These are phyloP conservation scores for Pilasporangium apinafurcum DNA, from an alignment of 352 stramenopile genomes.

Conservation along the genomic window DNA sequence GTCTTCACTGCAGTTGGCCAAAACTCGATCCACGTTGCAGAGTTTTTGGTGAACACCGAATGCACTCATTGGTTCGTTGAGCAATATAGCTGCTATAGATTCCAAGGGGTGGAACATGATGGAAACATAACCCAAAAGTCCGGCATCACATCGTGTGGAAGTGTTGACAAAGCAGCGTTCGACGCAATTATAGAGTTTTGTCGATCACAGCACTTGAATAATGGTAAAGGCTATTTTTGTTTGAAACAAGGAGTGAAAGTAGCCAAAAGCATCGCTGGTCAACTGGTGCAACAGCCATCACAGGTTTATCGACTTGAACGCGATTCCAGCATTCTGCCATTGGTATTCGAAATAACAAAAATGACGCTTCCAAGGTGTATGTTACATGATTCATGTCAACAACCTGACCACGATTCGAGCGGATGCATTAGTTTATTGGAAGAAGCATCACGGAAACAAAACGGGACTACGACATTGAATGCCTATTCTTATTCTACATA, in stretches of 20 bases:
- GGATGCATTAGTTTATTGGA: constrained; percentile 3
- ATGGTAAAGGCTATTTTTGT: too few relatives aligned
- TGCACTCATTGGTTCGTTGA: constrained; percentile 22
- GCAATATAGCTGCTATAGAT: constrained; percentile 25
- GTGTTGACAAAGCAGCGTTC: constrained; percentile 3
- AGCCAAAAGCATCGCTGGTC: neutral
- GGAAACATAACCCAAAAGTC: constrained; percentile 4
- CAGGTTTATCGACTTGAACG: constrained; percentile 5
- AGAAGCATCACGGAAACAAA: neutral
- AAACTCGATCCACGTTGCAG: constrained; percentile 9
- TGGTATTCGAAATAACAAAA: neutral
- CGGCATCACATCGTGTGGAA: neutral
- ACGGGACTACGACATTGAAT: neutral
- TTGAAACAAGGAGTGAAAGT: too few relatives aligned
- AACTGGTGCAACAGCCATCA: neutral
- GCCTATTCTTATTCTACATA: neutral
- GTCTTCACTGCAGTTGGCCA: constrained; percentile 2
- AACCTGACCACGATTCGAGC: neutral
- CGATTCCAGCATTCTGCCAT: neutral
- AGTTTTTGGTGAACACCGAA: constrained; percentile 20
- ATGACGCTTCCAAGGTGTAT: neutral
- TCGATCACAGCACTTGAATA: too few relatives aligned
- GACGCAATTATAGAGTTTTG: too few relatives aligned
- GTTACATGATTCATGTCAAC: neutral
- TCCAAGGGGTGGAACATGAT: constrained; percentile 7